Conservation (phyloP, 2,329 filamentous ascomycete genomes). For the Diaporthe australafricana region DNA sequence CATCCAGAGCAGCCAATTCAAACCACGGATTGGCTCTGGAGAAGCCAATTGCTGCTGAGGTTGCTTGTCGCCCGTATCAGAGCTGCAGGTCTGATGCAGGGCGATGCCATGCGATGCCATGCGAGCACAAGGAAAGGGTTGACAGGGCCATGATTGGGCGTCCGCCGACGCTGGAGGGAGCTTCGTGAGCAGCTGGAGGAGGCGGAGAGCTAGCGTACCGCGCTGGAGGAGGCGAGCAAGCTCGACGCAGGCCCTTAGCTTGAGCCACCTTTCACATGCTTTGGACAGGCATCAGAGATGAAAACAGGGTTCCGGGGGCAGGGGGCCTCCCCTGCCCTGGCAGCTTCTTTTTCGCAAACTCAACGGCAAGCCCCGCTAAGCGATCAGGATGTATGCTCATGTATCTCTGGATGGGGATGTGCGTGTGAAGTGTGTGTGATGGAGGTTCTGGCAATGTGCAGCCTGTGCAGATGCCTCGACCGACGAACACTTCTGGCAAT, state of each 20-base stretch:
- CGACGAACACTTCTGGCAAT: constrained; percentile 12
- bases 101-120: constrained; percentile 29
- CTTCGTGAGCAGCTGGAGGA: neutral
- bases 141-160: constrained; percentile 7
- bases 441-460: neutral
- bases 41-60: constrained; percentile 21
- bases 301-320: constrained; percentile 6
- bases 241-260: neutral
- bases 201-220: neutral
- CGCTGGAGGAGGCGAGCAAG: neutral
- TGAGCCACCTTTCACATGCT: constrained; percentile 30
- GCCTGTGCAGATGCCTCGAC: constrained; percentile 12
- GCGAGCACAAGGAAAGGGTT: constrained; percentile 2
- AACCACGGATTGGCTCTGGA: neutral
- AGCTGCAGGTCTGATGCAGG: constrained; percentile 25
- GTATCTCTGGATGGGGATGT: neutral
- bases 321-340: neutral
- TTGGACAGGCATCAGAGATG: constrained; percentile 14
- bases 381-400: neutral
- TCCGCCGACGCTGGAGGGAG: neutral
- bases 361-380: neutral
- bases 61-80: constrained; percentile 5
- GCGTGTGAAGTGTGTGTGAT: neutral
- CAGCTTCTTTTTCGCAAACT: constrained; percentile 9
- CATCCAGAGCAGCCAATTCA: constrained; percentile 14